These are phyloP conservation scores for Actinidia arguta DNA, from an alignment of 179 eudicot species.

Conservation along the genomic window DNA sequence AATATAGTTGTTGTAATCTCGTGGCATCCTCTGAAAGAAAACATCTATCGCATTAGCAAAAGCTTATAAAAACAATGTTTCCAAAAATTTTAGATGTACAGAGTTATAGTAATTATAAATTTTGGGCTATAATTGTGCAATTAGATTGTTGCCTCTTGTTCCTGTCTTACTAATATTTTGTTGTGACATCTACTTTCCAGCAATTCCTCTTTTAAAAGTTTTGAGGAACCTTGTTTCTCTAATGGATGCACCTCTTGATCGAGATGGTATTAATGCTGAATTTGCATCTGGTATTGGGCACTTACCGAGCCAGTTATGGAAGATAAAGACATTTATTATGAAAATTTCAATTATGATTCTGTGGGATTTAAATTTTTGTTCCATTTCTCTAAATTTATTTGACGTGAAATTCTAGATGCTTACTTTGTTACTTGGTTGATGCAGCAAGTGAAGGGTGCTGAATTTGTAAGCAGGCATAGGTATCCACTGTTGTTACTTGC, in stretches of 20 bases:
- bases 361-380: conserved; percentile 63
- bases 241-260: conserved; percentile 77
- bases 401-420: no score
- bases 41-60: conserved; percentile 64
- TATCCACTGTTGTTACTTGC: conserved; percentile 75
- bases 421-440: conserved; percentile 33
- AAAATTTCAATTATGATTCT: conserved; percentile 38
- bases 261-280: conserved; percentile 68
- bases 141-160: neutral
- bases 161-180: no score
- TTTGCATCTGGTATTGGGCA: conserved; percentile 80
- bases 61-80: conserved; percentile 42
- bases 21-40: conserved; percentile 76
- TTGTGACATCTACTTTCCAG: conserved; percentile 74
- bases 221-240: conserved; percentile 66
- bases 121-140: no score
- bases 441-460: conserved; percentile 50
- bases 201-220: conserved; percentile 88
- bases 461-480: conserved; percentile 43
- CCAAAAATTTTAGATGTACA: conserved; percentile 1
- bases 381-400: no score
- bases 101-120: no score
- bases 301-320: conserved; percentile 67
- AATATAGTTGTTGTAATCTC: conserved; percentile 77
- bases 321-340: conserved; percentile 47